phyloP scores from a whole-genome alignment of 2,329 filamentous ascomycete genomes.

The Fusarium annulatum region DNA sequence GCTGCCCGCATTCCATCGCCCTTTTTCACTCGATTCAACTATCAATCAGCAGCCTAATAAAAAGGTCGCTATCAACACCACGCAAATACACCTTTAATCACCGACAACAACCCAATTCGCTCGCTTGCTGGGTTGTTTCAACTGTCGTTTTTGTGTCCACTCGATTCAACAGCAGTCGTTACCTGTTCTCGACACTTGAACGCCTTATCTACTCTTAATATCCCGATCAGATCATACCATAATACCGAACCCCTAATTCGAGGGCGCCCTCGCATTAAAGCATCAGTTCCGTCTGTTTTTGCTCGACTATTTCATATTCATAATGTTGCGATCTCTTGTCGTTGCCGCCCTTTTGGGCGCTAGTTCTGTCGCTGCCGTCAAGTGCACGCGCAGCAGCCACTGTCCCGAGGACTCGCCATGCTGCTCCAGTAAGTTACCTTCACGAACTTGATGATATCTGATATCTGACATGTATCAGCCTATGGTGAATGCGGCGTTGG shows the following conservation, averaged over 20 bases:
- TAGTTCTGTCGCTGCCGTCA: constrained; percentile 46
- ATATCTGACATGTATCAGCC: constrained; percentile 63
- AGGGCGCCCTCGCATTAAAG: constrained; percentile 10
- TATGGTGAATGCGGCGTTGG: constrained; percentile 94
- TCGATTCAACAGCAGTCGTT: constrained; percentile 21
- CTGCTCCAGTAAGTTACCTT: constrained; percentile 74
- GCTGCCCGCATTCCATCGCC: constrained; percentile 37
- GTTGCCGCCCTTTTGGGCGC: constrained; percentile 49
- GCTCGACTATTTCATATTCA: constrained; percentile 28
- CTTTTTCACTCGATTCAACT: background rate
- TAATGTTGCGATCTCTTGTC: constrained; percentile 50
- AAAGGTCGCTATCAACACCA: constrained; percentile 1
- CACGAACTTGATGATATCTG: background rate
- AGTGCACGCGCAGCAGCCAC: constrained; percentile 63
- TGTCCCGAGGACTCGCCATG: constrained; percentile 81
- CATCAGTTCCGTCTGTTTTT: constrained; percentile 8
- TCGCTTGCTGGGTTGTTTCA: constrained; percentile 33
- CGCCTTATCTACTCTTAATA: constrained; percentile 22
- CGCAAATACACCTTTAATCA: constrained; percentile 5
- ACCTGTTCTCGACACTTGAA: constrained; percentile 4
- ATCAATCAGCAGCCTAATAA: constrained; percentile 27
- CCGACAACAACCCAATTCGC: constrained; percentile 25
- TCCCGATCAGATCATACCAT: background rate
- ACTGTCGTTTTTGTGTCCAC: constrained; percentile 7
- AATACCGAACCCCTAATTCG: constrained; percentile 16